Base-by-base conservation (phyloP, 2,329 filamentous ascomycete genomes). In the Calonectria ilicicola region DNA sequence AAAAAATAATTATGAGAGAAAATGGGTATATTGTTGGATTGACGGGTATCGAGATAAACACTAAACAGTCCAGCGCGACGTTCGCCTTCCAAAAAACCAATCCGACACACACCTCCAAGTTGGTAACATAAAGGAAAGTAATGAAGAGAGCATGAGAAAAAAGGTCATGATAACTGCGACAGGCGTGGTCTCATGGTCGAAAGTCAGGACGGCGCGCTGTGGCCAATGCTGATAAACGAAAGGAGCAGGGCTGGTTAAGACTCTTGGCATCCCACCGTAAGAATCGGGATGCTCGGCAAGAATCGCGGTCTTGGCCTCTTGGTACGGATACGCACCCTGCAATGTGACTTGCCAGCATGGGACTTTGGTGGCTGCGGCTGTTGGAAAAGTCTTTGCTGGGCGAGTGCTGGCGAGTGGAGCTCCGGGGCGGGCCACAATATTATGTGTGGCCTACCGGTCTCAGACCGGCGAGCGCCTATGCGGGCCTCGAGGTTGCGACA, bases 41-140 rank as follows among this genome's bases (percentile, higher is more conserved):
- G 77, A 79, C 70, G 77, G 77, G 77, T 79, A 79, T 79, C 77
- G 77, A 78, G 77, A 76, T 77, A 78, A 79, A 77, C 73, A 79
- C 73, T 79, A 78, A 79, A 75, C 58, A 79, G 76, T 74, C 74
- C 77, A 78, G 44, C 76, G 75, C 73, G 66, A 72, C 71, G 71
- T 78, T 74, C 67, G 77, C 77, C 70, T 75, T 79, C 69, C 58
- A 73, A 69, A 75, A 75, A 75, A 76, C 72, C 76, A 76, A 78
- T 72, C 76, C 77, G 78, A 72, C 70, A 74, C 73, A 63, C 76
- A 56, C 74, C 77, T 75, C 74, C 77, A 51, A 72, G 53, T 74
- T 68, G 71, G 66, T 70, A 53, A 44, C 70, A 74, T 68, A 78
- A 76, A 77, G 62, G 67, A 77, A 76, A 75, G 47, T 44, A 72